Conservation (phyloP, 805 yeast genomes). For the Nakazawaea wickerhamii region DNA sequence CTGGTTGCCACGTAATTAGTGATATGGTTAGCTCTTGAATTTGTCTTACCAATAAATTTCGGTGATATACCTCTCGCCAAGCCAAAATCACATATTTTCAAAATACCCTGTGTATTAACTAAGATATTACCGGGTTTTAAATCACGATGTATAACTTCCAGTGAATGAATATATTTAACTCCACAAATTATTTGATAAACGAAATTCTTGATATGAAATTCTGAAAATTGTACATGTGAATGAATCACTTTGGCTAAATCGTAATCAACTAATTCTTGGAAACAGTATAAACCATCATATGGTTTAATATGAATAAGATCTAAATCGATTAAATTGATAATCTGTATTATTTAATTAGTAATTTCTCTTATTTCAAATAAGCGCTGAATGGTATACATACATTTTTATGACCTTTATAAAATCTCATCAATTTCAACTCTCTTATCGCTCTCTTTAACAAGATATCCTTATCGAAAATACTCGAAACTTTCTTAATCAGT, state of each 20-base stretch:
- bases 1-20: conserved; percentile 90
- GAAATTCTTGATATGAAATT: conserved; percentile 72
- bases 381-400: conserved; percentile 23
- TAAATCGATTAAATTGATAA: conserved; percentile 66
- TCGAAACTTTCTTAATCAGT: conserved; percentile 79
- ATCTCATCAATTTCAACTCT: conserved; percentile 75
- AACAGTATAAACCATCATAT: conserved; percentile 83
- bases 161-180: conserved; percentile 82
- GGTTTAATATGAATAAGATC: conserved; percentile 64
- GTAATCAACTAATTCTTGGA: conserved; percentile 78
- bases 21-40: conserved; percentile 38
- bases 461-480: conserved; percentile 61
- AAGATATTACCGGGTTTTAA: conserved; percentile 87
- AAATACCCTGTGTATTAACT: conserved; percentile 63
- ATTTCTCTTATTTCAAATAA: not conserved
- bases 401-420: conserved; percentile 81
- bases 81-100: conserved; percentile 93
- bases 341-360: conserved; percentile 43
- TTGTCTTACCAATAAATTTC: conserved; percentile 26
- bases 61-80: conserved; percentile 69
- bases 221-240: conserved; percentile 72
- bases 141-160: conserved; percentile 89
- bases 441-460: conserved; percentile 75
- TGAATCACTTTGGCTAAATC: conserved; percentile 81
- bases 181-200: conserved; percentile 83